phyloP scores from a whole-genome alignment of 768 basidiomycete genomes.

The Mycena haematopus region DNA sequence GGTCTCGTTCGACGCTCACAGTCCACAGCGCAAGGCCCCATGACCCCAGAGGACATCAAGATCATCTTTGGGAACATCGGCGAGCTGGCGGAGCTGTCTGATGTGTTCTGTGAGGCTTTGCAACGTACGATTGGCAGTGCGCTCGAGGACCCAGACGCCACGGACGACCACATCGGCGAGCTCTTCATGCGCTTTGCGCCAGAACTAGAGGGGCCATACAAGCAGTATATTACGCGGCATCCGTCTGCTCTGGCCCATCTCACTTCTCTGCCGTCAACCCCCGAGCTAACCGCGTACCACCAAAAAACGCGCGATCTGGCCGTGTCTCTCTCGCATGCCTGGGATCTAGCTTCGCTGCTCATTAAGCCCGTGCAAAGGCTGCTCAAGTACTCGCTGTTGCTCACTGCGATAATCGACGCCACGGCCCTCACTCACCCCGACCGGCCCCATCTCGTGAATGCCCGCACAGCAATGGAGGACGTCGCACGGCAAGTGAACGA shows the following conservation, averaged over 20 bases:
- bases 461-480: conserved; percentile 68
- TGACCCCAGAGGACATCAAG: conserved; percentile 72
- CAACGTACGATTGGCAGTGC: conserved; percentile 70
- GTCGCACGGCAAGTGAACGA: conserved; percentile 83
- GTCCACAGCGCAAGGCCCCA: conserved; percentile 55
- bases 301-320: conserved; percentile 69
- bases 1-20: conserved; percentile 35
- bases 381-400: conserved; percentile 91
- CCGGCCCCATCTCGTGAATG: conserved; percentile 59
- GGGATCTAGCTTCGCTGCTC: conserved; percentile 92
- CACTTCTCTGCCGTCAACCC: conserved; percentile 42
- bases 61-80: conserved; percentile 80
- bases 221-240: conserved; percentile 82
- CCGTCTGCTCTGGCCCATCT: conserved; percentile 77
- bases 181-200: conserved; percentile 63
- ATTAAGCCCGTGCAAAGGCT: conserved; percentile 98
- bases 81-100: conserved; percentile 76
- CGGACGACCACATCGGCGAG: conserved; percentile 68
- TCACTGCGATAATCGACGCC: conserved; percentile 76
- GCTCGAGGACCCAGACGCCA: conserved; percentile 66
- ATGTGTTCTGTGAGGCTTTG: conserved; percentile 66
- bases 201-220: conserved; percentile 74
- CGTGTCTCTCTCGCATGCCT: conserved; percentile 79
- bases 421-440: conserved; percentile 75
- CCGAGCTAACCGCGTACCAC: conserved; percentile 69